Base-by-base conservation (phyloP, 2,329 filamentous ascomycete species). In the Aspergillus ruber region DNA sequence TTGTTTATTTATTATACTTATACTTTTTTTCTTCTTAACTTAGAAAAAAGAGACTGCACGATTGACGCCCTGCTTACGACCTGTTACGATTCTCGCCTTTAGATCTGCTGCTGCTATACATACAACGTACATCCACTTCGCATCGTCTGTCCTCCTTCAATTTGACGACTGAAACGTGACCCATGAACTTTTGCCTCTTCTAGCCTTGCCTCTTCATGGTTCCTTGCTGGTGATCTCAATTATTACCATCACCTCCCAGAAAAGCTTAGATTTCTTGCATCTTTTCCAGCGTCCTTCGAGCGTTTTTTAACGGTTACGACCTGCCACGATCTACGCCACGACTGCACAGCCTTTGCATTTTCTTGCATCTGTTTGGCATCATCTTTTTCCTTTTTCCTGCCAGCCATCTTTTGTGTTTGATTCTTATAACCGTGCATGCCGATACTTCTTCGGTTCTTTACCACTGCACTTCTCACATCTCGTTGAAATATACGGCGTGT, bases 111-210 rank as follows among this genome's bases (percentile, higher is more conserved):
- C 45, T 46, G 44, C 41, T 43, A 35, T 45, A 21, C 42, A 25
- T 43, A 42, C 25, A 25, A 36, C 27, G 38, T 44, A 17, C 42
- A 25, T 38, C 42, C 17, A 21, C 27, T 43, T 15, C 53, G 52
- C 55, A 56, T 59, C 58, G 51, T 33, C 56, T 55, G 54, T 58
- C 56, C 50, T 43, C 52, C 56, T 38, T 50, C 53, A 44, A 57
- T 57, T 63, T 71, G 63, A 72, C 66, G 69, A 72, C 62, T 65
- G 67, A 66, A 63, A 72, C 67, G 69, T 71, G 59, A 61, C 62
- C 65, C 62, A 72, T 67, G 68, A 61, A 55, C 53, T 45, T 52
- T 55, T 57, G 51, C 56, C 59, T 67, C 52, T 32, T 10, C 61
- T 12, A 29, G 25, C 25, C 47, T 54, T 57, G 53, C 46, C 58